Conservation (phyloP, 2,329 filamentous ascomycete genomes). For the Ceratocystis diversiconidia region DNA sequence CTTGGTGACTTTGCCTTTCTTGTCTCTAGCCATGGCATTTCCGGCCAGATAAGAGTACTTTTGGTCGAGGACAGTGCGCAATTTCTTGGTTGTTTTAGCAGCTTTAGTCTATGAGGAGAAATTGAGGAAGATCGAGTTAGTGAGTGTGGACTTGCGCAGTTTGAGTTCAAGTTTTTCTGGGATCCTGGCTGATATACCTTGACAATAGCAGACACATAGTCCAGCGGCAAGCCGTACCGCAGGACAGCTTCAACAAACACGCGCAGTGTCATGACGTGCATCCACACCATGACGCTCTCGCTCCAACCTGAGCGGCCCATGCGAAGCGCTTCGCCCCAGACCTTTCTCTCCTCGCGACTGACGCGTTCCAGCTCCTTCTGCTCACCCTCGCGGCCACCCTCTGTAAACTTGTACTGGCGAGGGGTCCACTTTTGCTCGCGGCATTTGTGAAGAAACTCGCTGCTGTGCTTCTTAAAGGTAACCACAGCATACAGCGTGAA, state of each 20-base stretch:
- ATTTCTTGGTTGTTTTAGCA: slow-evolving; percentile 66
- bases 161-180: no score
- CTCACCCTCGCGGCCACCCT: slow-evolving; percentile 82
- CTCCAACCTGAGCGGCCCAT: slow-evolving; percentile 86
- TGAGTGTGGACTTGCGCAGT: no score
- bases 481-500: slow-evolving; percentile 80
- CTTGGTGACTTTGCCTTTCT: slow-evolving; percentile 80
- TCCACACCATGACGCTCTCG: slow-evolving; percentile 90
- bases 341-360: slow-evolving; percentile 71
- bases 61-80: slow-evolving; percentile 63
- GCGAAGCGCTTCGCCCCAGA: slow-evolving; percentile 82
- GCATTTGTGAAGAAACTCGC: slow-evolving; percentile 82
- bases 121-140: no score
- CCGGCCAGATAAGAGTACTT: slow-evolving; percentile 86
- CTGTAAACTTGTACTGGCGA: slow-evolving; percentile 82
- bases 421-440: slow-evolving; percentile 91
- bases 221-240: slow-evolving; percentile 79
- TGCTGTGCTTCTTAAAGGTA: slow-evolving; percentile 79
- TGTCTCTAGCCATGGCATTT: slow-evolving; percentile 86
- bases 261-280: slow-evolving; percentile 76
- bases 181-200: slow-evolving; percentile 44
- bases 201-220: slow-evolving; percentile 73
- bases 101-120: slow-evolving; percentile 27
- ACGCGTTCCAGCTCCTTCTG: slow-evolving; percentile 72
- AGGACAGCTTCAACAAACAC: slow-evolving; percentile 98